Base-by-base conservation (phyloP, 208 protist genomes). In the Leishmania martiniquensis region DNA sequence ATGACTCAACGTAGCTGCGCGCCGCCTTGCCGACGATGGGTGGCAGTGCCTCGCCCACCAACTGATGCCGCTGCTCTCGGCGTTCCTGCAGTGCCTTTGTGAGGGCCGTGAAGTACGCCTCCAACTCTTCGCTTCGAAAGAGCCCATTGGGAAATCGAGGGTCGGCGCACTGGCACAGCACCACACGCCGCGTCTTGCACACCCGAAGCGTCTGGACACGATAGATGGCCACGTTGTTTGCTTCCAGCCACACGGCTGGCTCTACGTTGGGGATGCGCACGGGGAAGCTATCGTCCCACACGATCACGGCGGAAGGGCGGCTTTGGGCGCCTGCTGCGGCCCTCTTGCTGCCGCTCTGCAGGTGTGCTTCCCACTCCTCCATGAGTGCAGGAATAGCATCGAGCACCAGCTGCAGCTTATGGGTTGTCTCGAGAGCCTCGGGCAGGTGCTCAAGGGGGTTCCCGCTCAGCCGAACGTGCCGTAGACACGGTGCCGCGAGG, bases 271-370 rank as follows among this genome's bases (percentile, higher is more conserved):
- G 75, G 55, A 86, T 74, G 67, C 81, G 84, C 32, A 84, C 86
- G 2, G 92, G 92, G 74, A 92, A 96, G 73, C 88, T 90, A 75
- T 96, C 90, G 71, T 96, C 90, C 92, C 92, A 96, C 44, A 89
- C 82, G 47, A 96, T 85, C 44, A 89, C 77, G 0, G 86, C 85
- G 22, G 80, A 82, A 51, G 77, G 72, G n/a, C 52, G 72, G n/a
- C 29, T 57, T 52, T 77, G 44, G 4, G 37, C 7, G 15, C 49
- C 59, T 44, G 17, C 25, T 42, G 49, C 42, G 32, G 32, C 4
- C 44, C 1, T 65, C 44, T 29, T 49, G 20, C 22, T 49, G 9
- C 49, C 29, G 25, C 45, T 10, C 3, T 73, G 63, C 44, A 92
- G 63, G 44, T 88, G 70, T 12, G 68, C 54, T 5, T 85, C 76